Base-by-base conservation (phyloP, 495 filamentous ascomycete species). In the Friedmanniomyces endolithicus region DNA sequence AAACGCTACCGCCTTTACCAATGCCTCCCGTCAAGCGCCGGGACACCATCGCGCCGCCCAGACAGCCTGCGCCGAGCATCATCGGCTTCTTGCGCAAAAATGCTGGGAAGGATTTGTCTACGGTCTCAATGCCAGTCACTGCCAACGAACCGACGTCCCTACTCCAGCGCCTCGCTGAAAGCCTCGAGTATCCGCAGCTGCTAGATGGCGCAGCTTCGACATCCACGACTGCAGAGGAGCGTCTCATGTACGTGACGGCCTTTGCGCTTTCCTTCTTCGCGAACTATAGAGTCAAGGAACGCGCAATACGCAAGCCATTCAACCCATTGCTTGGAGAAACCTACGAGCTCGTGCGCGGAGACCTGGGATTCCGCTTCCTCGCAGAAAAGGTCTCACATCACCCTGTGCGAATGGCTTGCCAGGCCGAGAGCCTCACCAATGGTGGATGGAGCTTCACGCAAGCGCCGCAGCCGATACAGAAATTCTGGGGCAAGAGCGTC, bases 321-420 rank as follows among this genome's bases (percentile, higher is more conserved):
- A 98, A 96, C 65, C 94, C 92, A 34, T 87, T 98, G 74, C 79
- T 98, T 0, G 94, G 94, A 54, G 92, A 98, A 68, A 97, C 94
- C 0, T 98, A 78, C 64, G 92, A 98, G 68, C 78, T 97, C 8
- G 80, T 98, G 39, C 82, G 90, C 48, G 86, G 90, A 65, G 90
- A 95, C 31, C 80, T 81, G 40, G 88, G 88, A 2, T 94, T 90
- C 70, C 84, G 92, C 41, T 83, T 97, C 63, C 68, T 98, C 8
- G 84, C 88, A 8, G 92, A 98, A 63, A 98, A 98, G 63, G 85
- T 98, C 47, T 84, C 78, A 3, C 92, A 98, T 66, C 84, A 90
- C 0, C 92, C 92, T 1, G 87, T 98, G 11, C 81, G 88, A 45
- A 80, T 96, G 57, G 94, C 92, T 25, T 89, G 87, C 71, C 92